Conservation (phyloP, 306 rosid species). For the Medicago lupulina region DNA sequence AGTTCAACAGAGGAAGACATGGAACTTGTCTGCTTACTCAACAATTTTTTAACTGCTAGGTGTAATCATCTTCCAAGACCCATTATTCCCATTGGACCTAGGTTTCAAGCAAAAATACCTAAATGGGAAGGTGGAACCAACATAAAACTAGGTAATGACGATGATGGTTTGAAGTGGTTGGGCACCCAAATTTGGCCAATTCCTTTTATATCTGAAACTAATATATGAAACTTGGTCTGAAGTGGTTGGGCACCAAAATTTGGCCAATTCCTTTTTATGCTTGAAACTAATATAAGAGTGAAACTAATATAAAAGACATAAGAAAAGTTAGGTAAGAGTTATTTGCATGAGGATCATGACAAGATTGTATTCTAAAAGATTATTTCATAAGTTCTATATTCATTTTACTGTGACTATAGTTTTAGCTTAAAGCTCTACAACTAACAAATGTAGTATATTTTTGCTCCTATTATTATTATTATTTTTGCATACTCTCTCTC, state of each 20-base stretch:
- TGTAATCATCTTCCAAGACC: conserved; percentile 4
- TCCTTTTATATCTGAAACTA: neutral
- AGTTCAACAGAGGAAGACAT: conserved; percentile 18
- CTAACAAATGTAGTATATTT: too few species aligned
- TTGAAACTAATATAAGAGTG: neutral
- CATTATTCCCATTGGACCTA: conserved; percentile 54
- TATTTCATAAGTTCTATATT: too few species aligned
- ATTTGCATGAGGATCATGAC: too few species aligned
- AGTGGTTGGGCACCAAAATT: conserved; percentile 46
- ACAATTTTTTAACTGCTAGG: conserved; percentile 3
- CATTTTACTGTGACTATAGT: too few species aligned
- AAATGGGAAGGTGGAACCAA: conserved; percentile 34
- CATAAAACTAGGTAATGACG: neutral
- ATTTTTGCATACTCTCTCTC: too few species aligned
- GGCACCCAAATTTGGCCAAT: conserved; percentile 46
- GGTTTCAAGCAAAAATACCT: conserved; percentile 58
- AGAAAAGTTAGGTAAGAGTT: too few species aligned
- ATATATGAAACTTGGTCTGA: conserved; percentile 5
- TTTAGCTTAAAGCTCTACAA: too few species aligned
- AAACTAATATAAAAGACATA: too few species aligned
- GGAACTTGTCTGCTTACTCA: neutral
- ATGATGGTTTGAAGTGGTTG: conserved; percentile 44
- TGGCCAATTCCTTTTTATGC: conserved; percentile 33
- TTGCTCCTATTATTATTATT: too few species aligned
- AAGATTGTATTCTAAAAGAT: too few species aligned